These are phyloP conservation scores for Exidia glandulosa DNA, from an alignment of 768 basidiomycete genomes.

Conservation along the genomic window DNA sequence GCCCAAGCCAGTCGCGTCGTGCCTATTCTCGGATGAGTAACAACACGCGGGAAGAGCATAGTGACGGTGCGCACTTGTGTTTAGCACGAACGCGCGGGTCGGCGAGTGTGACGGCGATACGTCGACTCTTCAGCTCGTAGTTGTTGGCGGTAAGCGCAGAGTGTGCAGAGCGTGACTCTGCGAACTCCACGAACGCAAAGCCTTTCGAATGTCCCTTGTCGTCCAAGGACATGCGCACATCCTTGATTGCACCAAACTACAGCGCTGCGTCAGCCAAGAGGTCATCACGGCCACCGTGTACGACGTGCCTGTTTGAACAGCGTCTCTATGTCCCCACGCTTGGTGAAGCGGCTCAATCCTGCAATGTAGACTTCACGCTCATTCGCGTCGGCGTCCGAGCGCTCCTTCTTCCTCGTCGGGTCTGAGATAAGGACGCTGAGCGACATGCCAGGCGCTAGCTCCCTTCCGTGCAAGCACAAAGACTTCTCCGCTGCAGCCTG, in stretches of 20 bases:
- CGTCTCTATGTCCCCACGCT: constrained; percentile 63
- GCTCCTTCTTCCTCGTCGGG: constrained; percentile 76
- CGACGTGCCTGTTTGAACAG: constrained; percentile 63
- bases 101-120: constrained; percentile 78
- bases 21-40: constrained; percentile 23
- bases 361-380: constrained; percentile 82
- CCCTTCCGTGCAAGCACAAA: constrained; percentile 66
- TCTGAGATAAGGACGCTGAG: constrained; percentile 82
- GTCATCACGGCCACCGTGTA: not conserved
- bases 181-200: constrained; percentile 89
- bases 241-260: constrained; percentile 76
- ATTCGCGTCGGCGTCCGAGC: constrained; percentile 81
- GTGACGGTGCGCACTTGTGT: constrained; percentile 30
- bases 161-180: constrained; percentile 63
- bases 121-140: constrained; percentile 77
- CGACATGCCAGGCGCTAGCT: constrained; percentile 55
- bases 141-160: constrained; percentile 74
- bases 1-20: constrained; percentile 36
- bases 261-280: constrained; percentile 3
- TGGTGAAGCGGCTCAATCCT: constrained; percentile 69
- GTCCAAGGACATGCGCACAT: constrained; percentile 68
- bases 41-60: not conserved
- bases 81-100: constrained; percentile 55
- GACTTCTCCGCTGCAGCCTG: constrained; percentile 55
- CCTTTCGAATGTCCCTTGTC: constrained; percentile 64